phyloP scores from a whole-genome alignment of 441 rosid genomes.

The Aquilaria agallochum region DNA sequence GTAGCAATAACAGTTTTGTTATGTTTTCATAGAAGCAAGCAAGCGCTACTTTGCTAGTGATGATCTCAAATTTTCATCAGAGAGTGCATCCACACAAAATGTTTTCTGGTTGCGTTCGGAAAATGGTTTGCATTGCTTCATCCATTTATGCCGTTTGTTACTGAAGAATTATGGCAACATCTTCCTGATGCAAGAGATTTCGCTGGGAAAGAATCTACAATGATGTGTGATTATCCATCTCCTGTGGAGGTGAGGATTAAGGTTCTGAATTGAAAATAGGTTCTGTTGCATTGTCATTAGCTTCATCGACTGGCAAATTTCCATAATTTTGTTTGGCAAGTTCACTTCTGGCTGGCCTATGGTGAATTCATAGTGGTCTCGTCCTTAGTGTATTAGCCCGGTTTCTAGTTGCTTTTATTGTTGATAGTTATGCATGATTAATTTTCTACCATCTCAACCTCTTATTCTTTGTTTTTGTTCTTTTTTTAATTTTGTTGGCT shows the following conservation, averaged over 20 bases:
- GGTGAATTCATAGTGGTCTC: too few species aligned
- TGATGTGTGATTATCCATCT: constrained; percentile 78
- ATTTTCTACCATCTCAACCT: too few species aligned
- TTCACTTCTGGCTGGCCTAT: too few species aligned
- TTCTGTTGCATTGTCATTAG: background rate
- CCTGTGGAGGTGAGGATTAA: constrained; percentile 43
- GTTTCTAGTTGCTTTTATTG: too few species aligned
- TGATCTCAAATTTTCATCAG: constrained; percentile 48
- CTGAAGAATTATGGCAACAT: constrained; percentile 96
- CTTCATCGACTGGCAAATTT: too few species aligned
- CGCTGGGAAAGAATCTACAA: constrained; percentile 61
- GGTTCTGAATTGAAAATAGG: background rate
- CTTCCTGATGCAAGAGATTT: constrained; percentile 50
- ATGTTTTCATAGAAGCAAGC: constrained; percentile 85
- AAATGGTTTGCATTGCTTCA: constrained; percentile 89
- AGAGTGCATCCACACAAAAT: constrained; percentile 61
- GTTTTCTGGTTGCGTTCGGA: constrained; percentile 86
- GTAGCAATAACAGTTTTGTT: constrained; percentile 98
- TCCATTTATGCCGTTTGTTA: constrained; percentile 95
- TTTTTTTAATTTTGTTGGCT: background rate
- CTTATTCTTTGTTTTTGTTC: background rate
- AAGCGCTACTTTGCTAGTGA: constrained; percentile 80
- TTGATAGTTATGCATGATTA: too few species aligned
- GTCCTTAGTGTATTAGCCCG: too few species aligned
- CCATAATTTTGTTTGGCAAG: too few species aligned